Evolutionary conservation across 768 basidiomycete species (phyloP).

Genomic region (Leccinellum albellum): DNA sequence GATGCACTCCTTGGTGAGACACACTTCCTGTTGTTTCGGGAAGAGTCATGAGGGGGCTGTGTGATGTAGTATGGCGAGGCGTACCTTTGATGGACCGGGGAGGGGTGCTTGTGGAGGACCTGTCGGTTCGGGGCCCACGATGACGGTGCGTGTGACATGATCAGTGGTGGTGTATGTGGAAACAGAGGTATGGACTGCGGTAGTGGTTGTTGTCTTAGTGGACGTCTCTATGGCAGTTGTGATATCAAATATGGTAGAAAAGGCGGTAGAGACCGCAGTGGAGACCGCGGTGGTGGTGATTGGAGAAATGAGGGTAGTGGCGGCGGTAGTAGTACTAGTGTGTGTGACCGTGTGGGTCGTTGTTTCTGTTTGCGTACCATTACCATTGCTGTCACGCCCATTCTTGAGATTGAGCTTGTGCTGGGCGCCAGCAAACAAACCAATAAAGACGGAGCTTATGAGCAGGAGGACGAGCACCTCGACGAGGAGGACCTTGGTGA

Average conservation of each 20-base stretch:
- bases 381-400: constrained; percentile 30
- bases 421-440: constrained; percentile 87
- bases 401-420: constrained; percentile 62
- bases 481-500: constrained; percentile 79
- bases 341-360: constrained; percentile 31
- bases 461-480: constrained; percentile 75
- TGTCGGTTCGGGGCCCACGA: constrained; percentile 37
- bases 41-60: neutral
- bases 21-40: constrained; percentile 47
- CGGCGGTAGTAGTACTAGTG: constrained; percentile 30
- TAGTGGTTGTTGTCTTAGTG: constrained; percentile 37
- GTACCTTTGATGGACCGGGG: constrained; percentile 55
- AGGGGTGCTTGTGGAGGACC: constrained; percentile 50
- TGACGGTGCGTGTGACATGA: constrained; percentile 38
- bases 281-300: constrained; percentile 35
- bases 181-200: constrained; percentile 34
- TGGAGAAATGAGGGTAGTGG: constrained; percentile 27
- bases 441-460: constrained; percentile 83
- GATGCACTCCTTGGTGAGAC: constrained; percentile 78
- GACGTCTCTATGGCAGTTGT: constrained; percentile 40
- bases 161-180: constrained; percentile 39
- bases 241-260: constrained; percentile 32
- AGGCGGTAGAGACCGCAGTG: constrained; percentile 27
- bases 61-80: neutral
- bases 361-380: constrained; percentile 34